A percentile compares a stretch with the other conserved stretches of the same genome.
These are phyloP conservation scores for Salix koriyanagi DNA, from an alignment of 345 rosid genomes.

Conservation along the genomic window DNA sequence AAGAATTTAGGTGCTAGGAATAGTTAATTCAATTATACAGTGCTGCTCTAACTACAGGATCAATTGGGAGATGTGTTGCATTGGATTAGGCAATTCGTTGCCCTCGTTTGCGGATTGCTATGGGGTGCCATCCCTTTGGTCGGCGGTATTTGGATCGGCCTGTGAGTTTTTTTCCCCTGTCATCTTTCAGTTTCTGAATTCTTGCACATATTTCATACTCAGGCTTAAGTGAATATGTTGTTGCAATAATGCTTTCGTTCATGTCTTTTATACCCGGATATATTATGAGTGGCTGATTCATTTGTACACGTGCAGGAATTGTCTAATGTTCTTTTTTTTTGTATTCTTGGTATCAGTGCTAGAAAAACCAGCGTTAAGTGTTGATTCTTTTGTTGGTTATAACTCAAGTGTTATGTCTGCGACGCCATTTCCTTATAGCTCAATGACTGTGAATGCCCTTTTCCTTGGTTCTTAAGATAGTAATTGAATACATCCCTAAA, in stretches of 20 bases:
- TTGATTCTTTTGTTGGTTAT: not conserved
- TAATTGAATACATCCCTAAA: not conserved
- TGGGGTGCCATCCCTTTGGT: conserved; percentile 85
- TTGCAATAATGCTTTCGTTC: not conserved
- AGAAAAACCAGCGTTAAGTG: not conserved
- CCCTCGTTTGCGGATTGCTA: conserved; percentile 69
- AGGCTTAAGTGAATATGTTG: not conserved
- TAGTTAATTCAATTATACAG: too few relatives aligned
- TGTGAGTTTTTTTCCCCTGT: conserved; percentile 44
- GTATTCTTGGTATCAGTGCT: not conserved
- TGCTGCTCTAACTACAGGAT: conserved; percentile 45
- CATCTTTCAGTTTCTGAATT: not conserved
- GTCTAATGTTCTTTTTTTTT: not conserved
- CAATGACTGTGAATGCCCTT: not conserved
- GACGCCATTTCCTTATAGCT: not conserved
- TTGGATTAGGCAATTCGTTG: conserved; percentile 89
- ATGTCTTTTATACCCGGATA: not conserved
- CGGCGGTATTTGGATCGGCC: conserved; percentile 80
- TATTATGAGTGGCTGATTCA: not conserved
- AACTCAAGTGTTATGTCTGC: not conserved
- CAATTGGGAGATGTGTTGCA: conserved; percentile 97
- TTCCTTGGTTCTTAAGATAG: not conserved
- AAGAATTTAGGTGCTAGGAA: not conserved
- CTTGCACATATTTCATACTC: not conserved
- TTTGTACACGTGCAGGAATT: not conserved